phyloP scores from a whole-genome alignment of 2,329 filamentous ascomycete species.

The Cordyceps militaris region DNA sequence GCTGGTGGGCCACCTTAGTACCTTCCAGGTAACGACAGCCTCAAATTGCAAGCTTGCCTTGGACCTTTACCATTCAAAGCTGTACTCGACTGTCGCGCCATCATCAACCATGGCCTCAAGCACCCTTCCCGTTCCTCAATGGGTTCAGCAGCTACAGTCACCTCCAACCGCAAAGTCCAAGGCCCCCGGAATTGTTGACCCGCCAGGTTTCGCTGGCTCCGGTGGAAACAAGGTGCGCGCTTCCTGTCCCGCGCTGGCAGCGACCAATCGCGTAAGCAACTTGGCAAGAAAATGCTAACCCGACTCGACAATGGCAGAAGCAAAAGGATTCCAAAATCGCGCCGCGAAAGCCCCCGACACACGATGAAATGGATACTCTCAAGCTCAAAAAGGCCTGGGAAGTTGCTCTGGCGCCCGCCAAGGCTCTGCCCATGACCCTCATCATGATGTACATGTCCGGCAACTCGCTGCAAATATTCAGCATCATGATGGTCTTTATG shows the following conservation, averaged over 20 bases:
- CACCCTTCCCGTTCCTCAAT: constrained; percentile 52
- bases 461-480: constrained; percentile 97
- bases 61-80: background rate
- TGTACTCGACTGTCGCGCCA: background rate
- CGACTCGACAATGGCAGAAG: constrained; percentile 30
- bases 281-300: constrained; percentile 8
- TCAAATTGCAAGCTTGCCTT: background rate
- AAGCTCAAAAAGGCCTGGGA: constrained; percentile 99
- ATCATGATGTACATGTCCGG: constrained; percentile 99
- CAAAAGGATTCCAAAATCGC: constrained; percentile 43
- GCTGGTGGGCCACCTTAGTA: background rate
- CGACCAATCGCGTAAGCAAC: background rate
- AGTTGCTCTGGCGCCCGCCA: constrained; percentile 85
- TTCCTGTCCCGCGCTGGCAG: background rate
- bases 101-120: constrained; percentile 25
- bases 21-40: background rate
- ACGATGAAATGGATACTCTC: constrained; percentile 86
- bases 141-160: constrained; percentile 74
- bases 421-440: constrained; percentile 93
- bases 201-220: constrained; percentile 67
- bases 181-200: constrained; percentile 66
- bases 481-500: constrained; percentile 99
- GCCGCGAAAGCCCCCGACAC: constrained; percentile 59
- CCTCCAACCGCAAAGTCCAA: constrained; percentile 62
- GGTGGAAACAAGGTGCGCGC: constrained; percentile 49